Evolutionary conservation across 73 alveolate genomes (phyloP).

Genomic region (Uronychia binucleata): DNA sequence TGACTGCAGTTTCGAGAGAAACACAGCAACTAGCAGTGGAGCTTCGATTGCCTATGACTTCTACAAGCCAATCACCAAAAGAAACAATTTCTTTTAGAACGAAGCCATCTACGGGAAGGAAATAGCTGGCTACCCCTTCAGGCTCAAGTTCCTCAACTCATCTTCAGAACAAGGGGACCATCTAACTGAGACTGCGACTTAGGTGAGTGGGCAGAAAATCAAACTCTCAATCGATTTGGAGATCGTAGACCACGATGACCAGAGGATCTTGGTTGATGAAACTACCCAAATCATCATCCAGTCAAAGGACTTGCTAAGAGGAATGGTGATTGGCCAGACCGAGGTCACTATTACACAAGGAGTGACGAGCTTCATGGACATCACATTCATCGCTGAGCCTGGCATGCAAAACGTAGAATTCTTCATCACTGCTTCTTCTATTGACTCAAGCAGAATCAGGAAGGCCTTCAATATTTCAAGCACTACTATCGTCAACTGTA

Average conservation of each 20-base stretch:
- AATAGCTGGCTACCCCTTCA: not conserved
- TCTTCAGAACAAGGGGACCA: not conserved
- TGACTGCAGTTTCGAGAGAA: not conserved
- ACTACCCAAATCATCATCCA: not conserved
- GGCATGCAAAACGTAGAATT: not conserved
- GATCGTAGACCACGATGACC: not conserved
- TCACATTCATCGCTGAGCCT: conserved; percentile 15
- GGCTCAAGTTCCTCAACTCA: not conserved
- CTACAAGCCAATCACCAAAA: not conserved
- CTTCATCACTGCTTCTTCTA: not conserved
- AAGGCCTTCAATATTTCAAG: conserved; percentile 16
- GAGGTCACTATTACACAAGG: conserved; percentile 20
- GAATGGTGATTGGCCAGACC: conserved; percentile 10
- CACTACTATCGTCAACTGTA: too few species aligned
- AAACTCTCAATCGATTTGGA: not conserved
- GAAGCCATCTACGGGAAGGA: conserved; percentile 4
- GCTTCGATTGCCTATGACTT: not conserved
- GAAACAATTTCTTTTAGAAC: not conserved
- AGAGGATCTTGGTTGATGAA: not conserved
- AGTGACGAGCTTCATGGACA: conserved; percentile 16
- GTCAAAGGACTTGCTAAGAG: not conserved
- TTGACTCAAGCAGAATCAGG: conserved; percentile 1
- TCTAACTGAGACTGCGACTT: not conserved
- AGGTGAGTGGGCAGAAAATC: not conserved
- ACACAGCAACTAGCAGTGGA: not conserved